Evolutionary conservation across 2,329 filamentous ascomycete species (phyloP), one percentile per base, ranked within the genome.

Genomic region (Phyllosticta ampelicida): DNA sequence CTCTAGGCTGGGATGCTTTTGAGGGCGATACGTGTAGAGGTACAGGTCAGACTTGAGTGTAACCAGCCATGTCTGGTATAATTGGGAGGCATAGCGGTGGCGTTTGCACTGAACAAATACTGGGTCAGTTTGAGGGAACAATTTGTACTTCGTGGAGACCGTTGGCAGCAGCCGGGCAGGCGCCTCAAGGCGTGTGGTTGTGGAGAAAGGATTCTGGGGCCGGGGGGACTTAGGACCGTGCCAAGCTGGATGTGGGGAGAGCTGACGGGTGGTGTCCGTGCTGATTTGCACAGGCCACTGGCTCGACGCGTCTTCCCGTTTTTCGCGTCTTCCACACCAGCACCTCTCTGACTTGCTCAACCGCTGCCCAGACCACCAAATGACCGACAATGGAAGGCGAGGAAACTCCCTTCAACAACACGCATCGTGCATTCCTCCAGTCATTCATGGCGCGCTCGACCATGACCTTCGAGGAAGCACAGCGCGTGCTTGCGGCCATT

Each of bases 391-490:
- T 60, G 59, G 55, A 21, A 30, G 29, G 48, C 18, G 48, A 56
- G 30, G 49, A 16, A 19, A 21, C 29, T 5, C 19, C 36, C 8
- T 85, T 85, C 66, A 74, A 79, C 65, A 77, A 95, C 68, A 80
- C 79, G 61, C 88, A 96, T 70, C 86, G 90, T 59, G 91, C 92
- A 9, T 96, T 99, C 68, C 78, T 97, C 0, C 94, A 99, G 73
- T 88, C 89, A 53, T 85, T 99, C 64, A 79, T 96, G 71, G 84
- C 88, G 2, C 84, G 86, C 54, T 87, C 88, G 20, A 83, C 84
- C 51, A 78, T 97, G 71, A 95, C 89, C 0, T 83, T 87, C 62
- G 78, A 83, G 56, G 84, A 95, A 66, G 85, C 86, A 11, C 84
- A 84, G 65, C 81, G 83, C 0, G 76, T 96, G 21, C 78, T 97